Conservation (phyloP, 495 filamentous ascomycete genomes). For the Talaromyces wortmannii region DNA sequence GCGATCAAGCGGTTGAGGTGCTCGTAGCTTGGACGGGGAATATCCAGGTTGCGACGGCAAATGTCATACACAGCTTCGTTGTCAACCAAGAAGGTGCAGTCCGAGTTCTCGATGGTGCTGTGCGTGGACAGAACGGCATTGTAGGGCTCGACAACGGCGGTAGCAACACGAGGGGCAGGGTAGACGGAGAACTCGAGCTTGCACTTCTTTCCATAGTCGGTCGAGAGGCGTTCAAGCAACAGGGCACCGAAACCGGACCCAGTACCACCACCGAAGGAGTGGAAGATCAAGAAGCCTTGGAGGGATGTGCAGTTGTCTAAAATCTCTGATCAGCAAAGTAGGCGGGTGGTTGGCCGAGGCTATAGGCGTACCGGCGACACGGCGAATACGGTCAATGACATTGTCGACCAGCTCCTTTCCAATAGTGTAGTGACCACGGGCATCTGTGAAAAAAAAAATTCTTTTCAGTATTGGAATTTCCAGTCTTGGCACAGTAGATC, state of each 20-base stretch:
- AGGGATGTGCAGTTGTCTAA: constrained; percentile 85
- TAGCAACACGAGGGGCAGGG: constrained; percentile 78
- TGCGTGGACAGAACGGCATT: constrained; percentile 88
- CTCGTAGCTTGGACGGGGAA: constrained; percentile 79
- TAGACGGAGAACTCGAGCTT: constrained; percentile 92
- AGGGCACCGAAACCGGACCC: constrained; percentile 87
- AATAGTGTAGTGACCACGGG: constrained; percentile 88
- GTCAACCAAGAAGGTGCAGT: constrained; percentile 89
- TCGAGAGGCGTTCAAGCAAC: constrained; percentile 77
- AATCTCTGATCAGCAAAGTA: constrained; percentile 1
- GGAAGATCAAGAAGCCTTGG: constrained; percentile 89
- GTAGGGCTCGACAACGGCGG: constrained; percentile 88
- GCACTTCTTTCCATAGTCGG: constrained; percentile 90
- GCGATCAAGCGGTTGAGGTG: constrained; percentile 88
- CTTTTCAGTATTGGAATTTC: constrained; percentile 7
- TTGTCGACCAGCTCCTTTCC: constrained; percentile 86
- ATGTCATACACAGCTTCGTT: constrained; percentile 94
- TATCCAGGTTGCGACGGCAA: constrained; percentile 82
- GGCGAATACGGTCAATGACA: constrained; percentile 79
- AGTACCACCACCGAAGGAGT: constrained; percentile 90
- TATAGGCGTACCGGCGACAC: constrained; percentile 60
- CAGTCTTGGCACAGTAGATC: background rate
- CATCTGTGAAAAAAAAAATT: constrained; percentile 45
- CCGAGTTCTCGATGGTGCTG: constrained; percentile 89
- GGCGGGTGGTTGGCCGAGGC: too few relatives aligned